A percentile compares a stretch with the other conserved stretches of the same genome.
Conservation (phyloP, 805 yeast genomes). For the Pachysolen tannophilus region DNA sequence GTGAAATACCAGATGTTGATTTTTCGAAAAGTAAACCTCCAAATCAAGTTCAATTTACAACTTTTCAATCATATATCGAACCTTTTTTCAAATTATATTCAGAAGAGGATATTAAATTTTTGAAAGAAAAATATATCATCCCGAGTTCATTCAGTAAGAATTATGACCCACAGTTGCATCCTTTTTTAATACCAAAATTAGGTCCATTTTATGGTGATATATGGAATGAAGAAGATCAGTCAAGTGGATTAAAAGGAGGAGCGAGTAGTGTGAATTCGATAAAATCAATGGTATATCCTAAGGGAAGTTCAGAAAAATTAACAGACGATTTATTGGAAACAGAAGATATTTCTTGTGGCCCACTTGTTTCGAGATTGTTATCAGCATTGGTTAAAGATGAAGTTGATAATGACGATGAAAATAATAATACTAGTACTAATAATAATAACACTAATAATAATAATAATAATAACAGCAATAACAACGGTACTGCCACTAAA, state of each 20-base stretch:
- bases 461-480: conserved; percentile 9
- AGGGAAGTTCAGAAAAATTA: conserved; percentile 49
- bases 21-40: conserved; percentile 77
- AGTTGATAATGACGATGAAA: conserved; percentile 10
- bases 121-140: conserved; percentile 52
- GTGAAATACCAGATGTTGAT: conserved; percentile 80
- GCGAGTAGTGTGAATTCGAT: conserved; percentile 1
- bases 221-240: conserved; percentile 79
- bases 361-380: conserved; percentile 73
- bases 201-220: conserved; percentile 77
- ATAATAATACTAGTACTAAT: conserved; percentile 12
- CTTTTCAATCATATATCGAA: conserved; percentile 80
- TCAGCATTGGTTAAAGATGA: conserved; percentile 64
- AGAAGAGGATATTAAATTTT: conserved; percentile 75
- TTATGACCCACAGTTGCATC: conserved; percentile 61
- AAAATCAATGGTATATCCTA: conserved; percentile 30
- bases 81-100: conserved; percentile 69
- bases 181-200: conserved; percentile 75
- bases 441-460: conserved; percentile 14
- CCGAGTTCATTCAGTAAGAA: conserved; percentile 38
- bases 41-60: conserved; percentile 86
- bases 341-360: conserved; percentile 82
- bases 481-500: conserved; percentile 3
- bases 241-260: conserved; percentile 16
- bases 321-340: conserved; percentile 59